Conservation (phyloP, 2,329 filamentous ascomycete genomes). For the Colletotrichum graminicola region DNA sequence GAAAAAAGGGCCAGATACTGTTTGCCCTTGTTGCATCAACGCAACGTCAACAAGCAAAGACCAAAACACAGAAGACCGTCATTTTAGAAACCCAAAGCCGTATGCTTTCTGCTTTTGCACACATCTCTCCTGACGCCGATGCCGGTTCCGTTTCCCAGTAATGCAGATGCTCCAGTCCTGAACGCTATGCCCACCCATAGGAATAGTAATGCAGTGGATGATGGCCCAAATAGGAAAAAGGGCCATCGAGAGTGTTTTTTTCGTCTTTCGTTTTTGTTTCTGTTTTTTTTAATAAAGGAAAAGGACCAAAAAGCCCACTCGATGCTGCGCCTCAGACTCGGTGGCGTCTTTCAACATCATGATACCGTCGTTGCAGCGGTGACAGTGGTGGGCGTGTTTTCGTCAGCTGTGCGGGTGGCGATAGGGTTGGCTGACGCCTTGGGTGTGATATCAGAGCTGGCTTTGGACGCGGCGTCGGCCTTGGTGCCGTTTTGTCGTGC, state of each 20-base stretch:
- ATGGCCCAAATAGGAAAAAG: constrained; percentile 12
- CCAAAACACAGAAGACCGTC: background rate
- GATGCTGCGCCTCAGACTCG: background rate
- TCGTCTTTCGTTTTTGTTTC: too few relatives aligned
- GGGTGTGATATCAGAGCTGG: constrained; percentile 37
- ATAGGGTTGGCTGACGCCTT: constrained; percentile 38
- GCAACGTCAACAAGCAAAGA: background rate
- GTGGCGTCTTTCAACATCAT: background rate
- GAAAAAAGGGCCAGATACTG: background rate
- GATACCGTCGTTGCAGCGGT: constrained; percentile 4
- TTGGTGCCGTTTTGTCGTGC: constrained; percentile 42
- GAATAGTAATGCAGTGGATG: constrained; percentile 33
- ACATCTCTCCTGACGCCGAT: constrained; percentile 29
- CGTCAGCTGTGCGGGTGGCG: constrained; percentile 16
- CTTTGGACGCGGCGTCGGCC: constrained; percentile 13
- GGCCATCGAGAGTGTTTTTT: background rate
- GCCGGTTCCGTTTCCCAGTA: constrained; percentile 21
- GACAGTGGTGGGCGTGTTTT: constrained; percentile 31
- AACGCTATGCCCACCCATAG: constrained; percentile 35
- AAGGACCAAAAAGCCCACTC: background rate
- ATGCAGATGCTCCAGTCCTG: constrained; percentile 36
- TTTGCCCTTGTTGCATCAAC: background rate
- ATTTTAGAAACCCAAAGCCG: constrained; percentile 25
- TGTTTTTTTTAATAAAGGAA: background rate
- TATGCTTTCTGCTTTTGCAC: constrained; percentile 34